Conservation (phyloP, 1,139 yeast genomes). For the Candida sp. region DNA sequence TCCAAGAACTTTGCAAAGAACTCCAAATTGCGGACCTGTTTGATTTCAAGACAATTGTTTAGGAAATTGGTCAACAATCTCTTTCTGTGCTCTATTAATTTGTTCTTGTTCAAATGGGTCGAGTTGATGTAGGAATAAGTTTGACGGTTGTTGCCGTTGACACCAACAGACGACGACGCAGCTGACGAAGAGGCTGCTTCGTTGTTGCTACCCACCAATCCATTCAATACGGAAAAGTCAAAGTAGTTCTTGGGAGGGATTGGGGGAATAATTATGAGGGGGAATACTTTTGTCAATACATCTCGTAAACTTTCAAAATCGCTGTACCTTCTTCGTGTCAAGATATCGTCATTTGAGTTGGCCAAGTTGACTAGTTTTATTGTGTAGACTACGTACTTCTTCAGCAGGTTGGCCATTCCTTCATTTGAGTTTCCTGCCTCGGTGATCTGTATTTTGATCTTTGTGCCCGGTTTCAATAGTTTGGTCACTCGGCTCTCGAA, state of each 20-base stretch:
- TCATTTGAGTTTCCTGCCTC: slow-evolving; percentile 86
- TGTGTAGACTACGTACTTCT: slow-evolving; percentile 80
- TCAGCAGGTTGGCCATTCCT: slow-evolving; percentile 60
- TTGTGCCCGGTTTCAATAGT: slow-evolving; percentile 32
- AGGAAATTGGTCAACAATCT: slow-evolving; percentile 79
- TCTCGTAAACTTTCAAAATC: slow-evolving; percentile 88
- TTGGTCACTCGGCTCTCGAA: slow-evolving; percentile 43
- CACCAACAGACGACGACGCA: slow-evolving; percentile 7
- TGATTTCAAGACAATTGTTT: slow-evolving; percentile 70
- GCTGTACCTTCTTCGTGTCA: slow-evolving; percentile 84
- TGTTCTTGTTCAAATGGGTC: slow-evolving; percentile 43
- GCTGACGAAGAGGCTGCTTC: slow-evolving; percentile 1
- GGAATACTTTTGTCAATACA: slow-evolving; percentile 73
- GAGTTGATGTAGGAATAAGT: slow-evolving; percentile 48
- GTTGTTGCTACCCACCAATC: slow-evolving; percentile 25
- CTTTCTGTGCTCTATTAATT: slow-evolving; percentile 65
- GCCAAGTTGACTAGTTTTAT: slow-evolving; percentile 54
- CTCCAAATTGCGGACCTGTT: slow-evolving; percentile 58
- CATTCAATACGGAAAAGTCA: slow-evolving; percentile 40
- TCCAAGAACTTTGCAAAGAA: slow-evolving; percentile 81
- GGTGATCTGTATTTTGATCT: slow-evolving; percentile 55
- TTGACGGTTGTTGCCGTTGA: slow-evolving; percentile 8
- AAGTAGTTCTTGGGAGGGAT: slow-evolving; percentile 88
- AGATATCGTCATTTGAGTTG: slow-evolving; percentile 35
- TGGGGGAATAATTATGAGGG: slow-evolving; percentile 87